Conservation (phyloP, 1,284 basidiomycete species). For the Mycena citricolor region DNA sequence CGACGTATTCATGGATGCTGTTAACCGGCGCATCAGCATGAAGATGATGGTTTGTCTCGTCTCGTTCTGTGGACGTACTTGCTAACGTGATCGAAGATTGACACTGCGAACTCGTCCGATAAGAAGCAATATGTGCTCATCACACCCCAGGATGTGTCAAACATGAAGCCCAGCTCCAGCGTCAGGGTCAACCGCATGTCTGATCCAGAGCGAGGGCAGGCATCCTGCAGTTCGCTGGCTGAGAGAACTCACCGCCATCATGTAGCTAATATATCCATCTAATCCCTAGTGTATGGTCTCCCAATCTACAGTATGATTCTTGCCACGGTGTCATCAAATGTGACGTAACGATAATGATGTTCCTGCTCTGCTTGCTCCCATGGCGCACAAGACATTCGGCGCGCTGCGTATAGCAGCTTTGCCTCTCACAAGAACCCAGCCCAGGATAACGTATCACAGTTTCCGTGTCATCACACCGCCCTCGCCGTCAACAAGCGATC, state of each 20-base stretch:
- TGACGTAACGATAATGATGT: constrained; percentile 7
- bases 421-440: constrained; percentile 35
- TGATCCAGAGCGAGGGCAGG: constrained; percentile 74
- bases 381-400: constrained; percentile 12
- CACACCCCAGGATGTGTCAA: constrained; percentile 85
- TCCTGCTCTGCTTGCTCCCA: constrained; percentile 3
- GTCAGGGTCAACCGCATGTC: constrained; percentile 77
- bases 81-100: constrained; percentile 57
- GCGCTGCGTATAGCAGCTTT: constrained; percentile 38
- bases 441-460: constrained; percentile 42
- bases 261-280: constrained; percentile 11
- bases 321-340: constrained; percentile 35
- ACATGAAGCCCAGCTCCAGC: constrained; percentile 56
- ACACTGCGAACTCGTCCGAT: constrained; percentile 80
- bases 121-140: constrained; percentile 91
- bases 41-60: constrained; percentile 77
- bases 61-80: constrained; percentile 6
- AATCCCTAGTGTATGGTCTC: constrained; percentile 23
- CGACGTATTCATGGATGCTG: constrained; percentile 95
- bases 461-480: constrained; percentile 37
- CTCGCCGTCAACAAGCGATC: too few species aligned
- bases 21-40: constrained; percentile 89
- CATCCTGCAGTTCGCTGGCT: constrained; percentile 42
- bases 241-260: neutral
- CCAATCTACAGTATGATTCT: constrained; percentile 47